Evolutionary conservation across 2,329 filamentous ascomycete genomes (phyloP).

Genomic region (Aspergillus ochraceus): DNA sequence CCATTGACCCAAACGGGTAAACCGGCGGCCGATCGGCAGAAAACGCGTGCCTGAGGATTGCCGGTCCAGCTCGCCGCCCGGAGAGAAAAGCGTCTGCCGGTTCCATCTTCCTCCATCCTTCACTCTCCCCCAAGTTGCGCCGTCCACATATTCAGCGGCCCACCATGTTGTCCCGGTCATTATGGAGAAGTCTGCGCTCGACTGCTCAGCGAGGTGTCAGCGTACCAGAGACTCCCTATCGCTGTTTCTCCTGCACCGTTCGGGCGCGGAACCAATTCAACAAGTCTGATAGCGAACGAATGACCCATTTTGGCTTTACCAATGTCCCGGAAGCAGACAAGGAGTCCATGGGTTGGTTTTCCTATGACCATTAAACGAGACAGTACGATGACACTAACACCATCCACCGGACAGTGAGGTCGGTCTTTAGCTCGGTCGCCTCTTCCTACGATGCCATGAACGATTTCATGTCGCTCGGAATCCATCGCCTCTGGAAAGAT

Average conservation of each 20-base stretch:
- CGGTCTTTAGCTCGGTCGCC: conserved; percentile 93
- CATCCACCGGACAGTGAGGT: conserved; percentile 60
- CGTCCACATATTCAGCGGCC: background rate
- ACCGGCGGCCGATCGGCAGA: background rate
- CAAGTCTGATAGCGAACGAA: conserved; percentile 51
- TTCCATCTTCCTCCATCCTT: background rate
- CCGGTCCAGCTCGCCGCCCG: background rate
- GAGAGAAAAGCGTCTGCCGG: background rate
- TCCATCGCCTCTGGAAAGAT: conserved; percentile 96
- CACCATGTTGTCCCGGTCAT: conserved; percentile 35
- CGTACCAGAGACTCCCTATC: conserved; percentile 35
- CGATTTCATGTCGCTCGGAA: conserved; percentile 96
- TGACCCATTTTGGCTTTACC: conserved; percentile 89
- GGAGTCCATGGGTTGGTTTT: conserved; percentile 57
- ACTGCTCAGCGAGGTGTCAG: conserved; percentile 32
- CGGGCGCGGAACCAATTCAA: conserved; percentile 39
- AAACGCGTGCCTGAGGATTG: background rate
- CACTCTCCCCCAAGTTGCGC: background rate
- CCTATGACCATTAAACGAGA: background rate
- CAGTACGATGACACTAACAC: conserved; percentile 2
- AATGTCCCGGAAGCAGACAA: conserved; percentile 81
- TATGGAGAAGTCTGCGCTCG: conserved; percentile 39
- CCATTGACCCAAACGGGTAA: background rate
- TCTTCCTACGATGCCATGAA: conserved; percentile 98
- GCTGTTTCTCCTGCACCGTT: conserved; percentile 54